Conservation (phyloP, 768 basidiomycete genomes). For the Mycena metata region DNA sequence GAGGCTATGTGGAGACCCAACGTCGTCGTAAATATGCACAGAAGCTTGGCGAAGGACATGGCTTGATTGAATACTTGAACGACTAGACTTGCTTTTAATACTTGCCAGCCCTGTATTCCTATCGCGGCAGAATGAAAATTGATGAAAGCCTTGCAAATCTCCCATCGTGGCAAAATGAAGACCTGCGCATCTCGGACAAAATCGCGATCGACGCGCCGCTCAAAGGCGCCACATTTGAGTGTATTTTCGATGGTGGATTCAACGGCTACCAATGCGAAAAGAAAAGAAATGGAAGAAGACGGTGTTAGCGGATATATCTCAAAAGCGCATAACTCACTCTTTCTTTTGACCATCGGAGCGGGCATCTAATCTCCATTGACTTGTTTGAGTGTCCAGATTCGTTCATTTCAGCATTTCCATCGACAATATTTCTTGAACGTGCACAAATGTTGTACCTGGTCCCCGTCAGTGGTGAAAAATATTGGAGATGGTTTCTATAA, state of each 20-base stretch:
- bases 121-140: no score
- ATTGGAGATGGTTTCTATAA: neutral
- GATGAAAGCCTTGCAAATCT: neutral
- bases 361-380: conserved; percentile 8
- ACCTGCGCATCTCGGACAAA: conserved; percentile 3
- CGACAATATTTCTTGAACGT: neutral
- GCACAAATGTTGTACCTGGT: neutral
- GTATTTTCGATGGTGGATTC: neutral
- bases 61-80: neutral
- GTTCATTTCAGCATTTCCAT: neutral
- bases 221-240: neutral
- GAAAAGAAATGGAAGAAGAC: neutral
- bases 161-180: no score
- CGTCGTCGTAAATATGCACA: conserved; percentile 10
- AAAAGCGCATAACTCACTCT: neutral
- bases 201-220: neutral
- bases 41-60: conserved; percentile 23
- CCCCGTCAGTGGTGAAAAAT: neutral
- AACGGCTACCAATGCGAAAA: neutral
- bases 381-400: neutral
- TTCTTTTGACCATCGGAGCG: neutral
- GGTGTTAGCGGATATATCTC: neutral
- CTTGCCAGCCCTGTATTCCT: neutral
- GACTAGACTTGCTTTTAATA: neutral
- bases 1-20: conserved; percentile 18